Evolutionary conservation across 2,329 filamentous ascomycete genomes (phyloP).

Genomic region (Verticillium nonalfalfae): DNA sequence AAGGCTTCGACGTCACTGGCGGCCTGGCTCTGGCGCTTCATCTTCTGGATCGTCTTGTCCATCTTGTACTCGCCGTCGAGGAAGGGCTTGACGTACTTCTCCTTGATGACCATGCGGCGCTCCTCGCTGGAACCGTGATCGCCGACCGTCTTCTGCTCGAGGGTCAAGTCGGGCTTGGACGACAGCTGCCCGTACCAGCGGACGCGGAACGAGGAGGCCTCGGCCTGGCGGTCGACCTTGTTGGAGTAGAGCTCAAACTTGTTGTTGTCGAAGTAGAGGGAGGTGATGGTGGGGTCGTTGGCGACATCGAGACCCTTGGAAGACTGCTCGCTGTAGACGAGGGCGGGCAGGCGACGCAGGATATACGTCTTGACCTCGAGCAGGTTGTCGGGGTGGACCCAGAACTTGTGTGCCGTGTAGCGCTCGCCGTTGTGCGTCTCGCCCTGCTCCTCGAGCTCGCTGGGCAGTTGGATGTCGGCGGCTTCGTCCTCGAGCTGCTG

Average conservation of each 20-base stretch:
- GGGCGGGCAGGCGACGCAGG: conserved; percentile 78
- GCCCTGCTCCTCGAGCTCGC: conserved; percentile 44
- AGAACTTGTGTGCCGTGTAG: conserved; percentile 90
- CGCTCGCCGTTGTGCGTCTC: conserved; percentile 60
- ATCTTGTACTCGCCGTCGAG: conserved; percentile 82
- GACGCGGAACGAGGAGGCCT: conserved; percentile 73
- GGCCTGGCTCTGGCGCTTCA: conserved; percentile 65
- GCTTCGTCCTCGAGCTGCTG: conserved; percentile 63
- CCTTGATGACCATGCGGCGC: conserved; percentile 78
- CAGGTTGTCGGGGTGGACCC: conserved; percentile 93
- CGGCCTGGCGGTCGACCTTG: conserved; percentile 68
- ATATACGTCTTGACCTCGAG: conserved; percentile 97
- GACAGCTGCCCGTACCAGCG: conserved; percentile 87
- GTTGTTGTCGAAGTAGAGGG: conserved; percentile 88
- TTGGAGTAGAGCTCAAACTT: conserved; percentile 80
- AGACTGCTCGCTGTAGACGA: conserved; percentile 86
- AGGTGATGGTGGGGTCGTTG: conserved; percentile 87
- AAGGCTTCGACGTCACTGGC: conserved; percentile 62
- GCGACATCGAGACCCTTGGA: conserved; percentile 75
- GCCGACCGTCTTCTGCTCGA: conserved; percentile 85
- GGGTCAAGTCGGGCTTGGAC: conserved; percentile 69
- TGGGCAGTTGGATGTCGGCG: conserved; percentile 26
- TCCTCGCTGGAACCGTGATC: conserved; percentile 74
- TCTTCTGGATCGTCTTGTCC: conserved; percentile 84
- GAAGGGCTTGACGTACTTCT: conserved; percentile 87